Base-by-base conservation (phyloP, 768 basidiomycete genomes). In the Lactifluus volemus region DNA sequence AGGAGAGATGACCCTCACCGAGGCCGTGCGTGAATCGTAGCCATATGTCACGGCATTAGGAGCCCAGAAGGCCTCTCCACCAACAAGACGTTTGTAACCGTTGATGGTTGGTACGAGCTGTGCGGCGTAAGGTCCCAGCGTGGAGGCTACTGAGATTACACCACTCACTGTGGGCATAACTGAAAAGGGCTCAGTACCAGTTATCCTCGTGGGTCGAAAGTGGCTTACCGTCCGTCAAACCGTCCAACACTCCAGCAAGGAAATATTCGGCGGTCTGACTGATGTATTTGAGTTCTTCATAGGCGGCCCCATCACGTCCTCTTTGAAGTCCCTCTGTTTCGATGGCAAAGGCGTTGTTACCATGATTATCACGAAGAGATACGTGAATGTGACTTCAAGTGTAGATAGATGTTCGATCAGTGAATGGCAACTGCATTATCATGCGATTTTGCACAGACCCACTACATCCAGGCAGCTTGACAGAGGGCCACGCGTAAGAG, bases 31-130 rank as follows among this genome's bases (percentile, higher is more conserved):
- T 21, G 91, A 93, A 73, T 99, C 97, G 70, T 95, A 98, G 10
- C 95, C 96, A 71, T 94, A 98, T 3, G 94, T 95, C 17, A 92
- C 81, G 3, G 92, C 84, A 67, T 92, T 95, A 0, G 93, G 93
- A 5, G 93, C 93, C 91, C 92, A 97, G 77, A 89, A 94, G 4
- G 88, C 86, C 71, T 94, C 92, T 12, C 94, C 94, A 19, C 90
- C 94, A 19, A 92, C 86, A 8, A 99, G 83, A 15, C 97, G 91
- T 71, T 98, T 99, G 77, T 99, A 99, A 8, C 96, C 94, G 68
- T 96, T 96, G 74, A 97, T 87, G 0, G 90, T 96, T 1, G 92
- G 93, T 15, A 91, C 89, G 29, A 91, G 72, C 89, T 91, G 53
- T 36, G 41, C 47, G 30, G 29, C 12, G 17, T 42, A 39, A 30